These are phyloP conservation scores for Podospora australis DNA, from an alignment of 495 filamentous ascomycete species.

Conservation along the genomic window DNA sequence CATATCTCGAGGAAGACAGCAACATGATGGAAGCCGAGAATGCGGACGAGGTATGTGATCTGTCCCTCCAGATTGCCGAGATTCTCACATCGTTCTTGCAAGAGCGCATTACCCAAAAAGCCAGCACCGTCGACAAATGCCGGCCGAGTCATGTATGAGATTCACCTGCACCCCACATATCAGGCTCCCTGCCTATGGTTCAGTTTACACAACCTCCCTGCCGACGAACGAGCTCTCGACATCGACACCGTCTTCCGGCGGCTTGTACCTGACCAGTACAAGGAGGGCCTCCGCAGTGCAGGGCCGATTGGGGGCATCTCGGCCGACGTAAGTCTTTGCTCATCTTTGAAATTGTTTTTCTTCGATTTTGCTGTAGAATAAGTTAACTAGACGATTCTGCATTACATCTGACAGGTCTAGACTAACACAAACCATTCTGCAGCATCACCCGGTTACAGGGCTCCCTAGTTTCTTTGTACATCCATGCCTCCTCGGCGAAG, in stretches of 20 bases:
- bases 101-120: constrained; percentile 15
- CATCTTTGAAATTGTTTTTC: constrained; percentile 7
- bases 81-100: constrained; percentile 8
- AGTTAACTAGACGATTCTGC: constrained; percentile 43
- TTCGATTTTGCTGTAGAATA: constrained; percentile 26
- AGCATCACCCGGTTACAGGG: constrained; percentile 76
- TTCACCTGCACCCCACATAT: constrained; percentile 53
- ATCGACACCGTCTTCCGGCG: constrained; percentile 63
- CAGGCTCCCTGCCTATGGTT: constrained; percentile 55
- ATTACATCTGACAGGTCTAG: constrained; percentile 27
- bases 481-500: constrained; percentile 78
- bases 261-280: constrained; percentile 61
- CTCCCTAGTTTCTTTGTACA: constrained; percentile 75
- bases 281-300: constrained; percentile 48
- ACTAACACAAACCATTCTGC: constrained; percentile 39
- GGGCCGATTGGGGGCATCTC: constrained; percentile 72
- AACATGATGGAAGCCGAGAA: constrained; percentile 42
- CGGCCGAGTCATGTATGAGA: constrained; percentile 56
- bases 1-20: constrained; percentile 5
- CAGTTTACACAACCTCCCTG: constrained; percentile 40
- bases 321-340: constrained; percentile 52
- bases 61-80: too few relatives aligned
- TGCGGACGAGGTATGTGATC: constrained; percentile 39
- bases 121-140: constrained; percentile 4
- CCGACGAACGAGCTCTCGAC: constrained; percentile 35